These are phyloP conservation scores for Acephala macrosclerotiorum DNA, from an alignment of 2,329 filamentous ascomycete genomes.

Conservation along the genomic window DNA sequence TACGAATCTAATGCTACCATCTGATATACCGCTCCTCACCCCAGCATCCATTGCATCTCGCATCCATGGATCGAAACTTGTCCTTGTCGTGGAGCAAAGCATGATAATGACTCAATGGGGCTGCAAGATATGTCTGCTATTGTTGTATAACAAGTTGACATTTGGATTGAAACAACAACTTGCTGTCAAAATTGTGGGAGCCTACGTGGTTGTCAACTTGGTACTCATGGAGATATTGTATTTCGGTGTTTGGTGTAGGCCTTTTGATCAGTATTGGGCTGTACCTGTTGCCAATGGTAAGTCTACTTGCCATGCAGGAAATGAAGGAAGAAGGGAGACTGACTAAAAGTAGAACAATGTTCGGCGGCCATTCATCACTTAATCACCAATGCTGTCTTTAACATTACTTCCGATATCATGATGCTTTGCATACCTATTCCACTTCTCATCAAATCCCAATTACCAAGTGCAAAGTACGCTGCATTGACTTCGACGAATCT, in stretches of 20 bases:
- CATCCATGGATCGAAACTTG: constrained; percentile 63
- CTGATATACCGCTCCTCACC: constrained; percentile 54
- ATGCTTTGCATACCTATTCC: constrained; percentile 66
- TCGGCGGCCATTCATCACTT: constrained; percentile 63
- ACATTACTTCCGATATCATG: constrained; percentile 65
- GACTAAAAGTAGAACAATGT: constrained; percentile 55
- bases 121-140: constrained; percentile 62
- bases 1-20: constrained; percentile 64
- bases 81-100: constrained; percentile 66
- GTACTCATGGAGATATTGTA: constrained; percentile 59
- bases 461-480: constrained; percentile 44
- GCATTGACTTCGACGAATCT: not conserved
- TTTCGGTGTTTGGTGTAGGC: constrained; percentile 61
- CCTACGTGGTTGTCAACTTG: constrained; percentile 56
- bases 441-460: constrained; percentile 51
- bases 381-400: constrained; percentile 65
- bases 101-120: constrained; percentile 66
- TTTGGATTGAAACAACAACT: constrained; percentile 55
- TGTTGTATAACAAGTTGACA: constrained; percentile 64
- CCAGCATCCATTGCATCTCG: constrained; percentile 42
- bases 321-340: constrained; percentile 10
- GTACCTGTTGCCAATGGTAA: constrained; percentile 58
- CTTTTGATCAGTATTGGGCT: constrained; percentile 64
- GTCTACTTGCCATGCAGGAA: not conserved
- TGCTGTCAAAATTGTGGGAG: constrained; percentile 56